Evolutionary conservation across 768 basidiomycete species (phyloP).

Genomic region (Psilocybe subaeruginosa): DNA sequence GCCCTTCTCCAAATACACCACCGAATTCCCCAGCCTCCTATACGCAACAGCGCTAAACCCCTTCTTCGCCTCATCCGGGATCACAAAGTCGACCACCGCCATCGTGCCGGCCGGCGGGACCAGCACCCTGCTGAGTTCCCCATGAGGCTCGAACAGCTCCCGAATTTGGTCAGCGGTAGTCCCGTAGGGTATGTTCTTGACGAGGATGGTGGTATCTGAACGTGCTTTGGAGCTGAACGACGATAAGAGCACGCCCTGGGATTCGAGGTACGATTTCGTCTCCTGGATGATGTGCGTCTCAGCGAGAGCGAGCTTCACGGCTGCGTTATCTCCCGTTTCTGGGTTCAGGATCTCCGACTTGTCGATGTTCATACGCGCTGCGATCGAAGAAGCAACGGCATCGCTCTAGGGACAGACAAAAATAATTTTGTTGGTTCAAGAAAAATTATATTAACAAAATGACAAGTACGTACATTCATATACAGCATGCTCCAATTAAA

Average conservation of each 20-base stretch:
- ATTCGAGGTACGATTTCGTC: slow-evolving; percentile 88
- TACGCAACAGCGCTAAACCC: slow-evolving; percentile 88
- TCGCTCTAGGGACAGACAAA: slow-evolving; percentile 65
- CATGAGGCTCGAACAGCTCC: slow-evolving; percentile 78
- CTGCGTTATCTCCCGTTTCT: slow-evolving; percentile 72
- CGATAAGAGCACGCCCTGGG: slow-evolving; percentile 67
- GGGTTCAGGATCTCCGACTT: slow-evolving; percentile 91
- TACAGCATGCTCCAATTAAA: slow-evolving; percentile 95
- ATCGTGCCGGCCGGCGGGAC: slow-evolving; percentile 93
- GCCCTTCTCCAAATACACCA: slow-evolving; percentile 93
- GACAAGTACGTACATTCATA: slow-evolving; percentile 86
- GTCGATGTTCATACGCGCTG: slow-evolving; percentile 82
- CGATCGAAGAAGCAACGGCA: slow-evolving; percentile 89
- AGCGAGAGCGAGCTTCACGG: slow-evolving; percentile 93
- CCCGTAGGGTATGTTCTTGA: slow-evolving; percentile 97
- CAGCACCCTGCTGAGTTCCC: slow-evolving; percentile 68
- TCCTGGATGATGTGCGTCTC: slow-evolving; percentile 97
- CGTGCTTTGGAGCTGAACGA: slow-evolving; percentile 55
- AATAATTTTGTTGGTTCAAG: not conserved
- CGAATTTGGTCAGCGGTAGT: slow-evolving; percentile 77
- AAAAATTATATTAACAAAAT: slow-evolving; percentile 17
- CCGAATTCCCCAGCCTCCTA: slow-evolving; percentile 82
- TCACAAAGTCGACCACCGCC: slow-evolving; percentile 87
- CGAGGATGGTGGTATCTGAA: slow-evolving; percentile 84
- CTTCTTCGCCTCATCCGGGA: slow-evolving; percentile 66